Percentiles rank a stretch among this genome's conserved stretches.
These are phyloP conservation scores for Microbotryum intermedium DNA, from an alignment of 1,284 basidiomycete species.

Conservation along the genomic window DNA sequence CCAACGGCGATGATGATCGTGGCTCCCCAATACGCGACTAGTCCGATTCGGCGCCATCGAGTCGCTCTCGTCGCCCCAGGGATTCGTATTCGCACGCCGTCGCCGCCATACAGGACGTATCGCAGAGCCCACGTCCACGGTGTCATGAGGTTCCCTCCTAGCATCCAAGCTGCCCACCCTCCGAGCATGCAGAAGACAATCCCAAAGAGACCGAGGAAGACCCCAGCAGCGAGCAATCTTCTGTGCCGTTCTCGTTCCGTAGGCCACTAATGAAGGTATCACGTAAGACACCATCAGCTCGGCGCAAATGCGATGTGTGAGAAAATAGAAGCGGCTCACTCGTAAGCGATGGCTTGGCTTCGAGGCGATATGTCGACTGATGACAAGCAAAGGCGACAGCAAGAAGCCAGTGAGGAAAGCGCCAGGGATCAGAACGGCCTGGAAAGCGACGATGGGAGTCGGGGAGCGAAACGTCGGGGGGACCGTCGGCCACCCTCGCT, in stretches of 20 bases:
- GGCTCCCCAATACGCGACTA: constrained; percentile 77
- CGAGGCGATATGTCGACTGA: constrained; percentile 87
- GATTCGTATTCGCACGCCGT: constrained; percentile 38
- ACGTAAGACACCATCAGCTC: background rate
- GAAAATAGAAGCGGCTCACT: background rate
- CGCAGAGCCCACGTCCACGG: constrained; percentile 84
- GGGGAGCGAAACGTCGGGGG: constrained; percentile 72
- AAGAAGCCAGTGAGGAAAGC: constrained; percentile 85
- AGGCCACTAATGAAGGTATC: constrained; percentile 52
- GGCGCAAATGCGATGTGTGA: background rate
- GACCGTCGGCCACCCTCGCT: constrained; percentile 38
- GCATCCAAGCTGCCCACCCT: constrained; percentile 82
- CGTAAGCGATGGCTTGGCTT: constrained; percentile 73
- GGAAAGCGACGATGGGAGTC: constrained; percentile 83
- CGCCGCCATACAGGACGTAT: constrained; percentile 54
- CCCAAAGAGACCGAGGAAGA: constrained; percentile 68
- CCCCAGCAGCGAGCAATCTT: constrained; percentile 72
- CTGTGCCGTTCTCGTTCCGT: constrained; percentile 78
- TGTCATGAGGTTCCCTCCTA: constrained; percentile 50
- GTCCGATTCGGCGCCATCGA: constrained; percentile 68
- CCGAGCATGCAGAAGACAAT: constrained; percentile 82
- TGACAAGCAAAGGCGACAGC: constrained; percentile 84
- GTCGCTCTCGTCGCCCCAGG: background rate
- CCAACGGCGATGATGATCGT: constrained; percentile 75
- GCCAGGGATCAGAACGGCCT: constrained; percentile 86